Base-by-base conservation (phyloP, 306 rosid species). In the Vigna mungo region DNA sequence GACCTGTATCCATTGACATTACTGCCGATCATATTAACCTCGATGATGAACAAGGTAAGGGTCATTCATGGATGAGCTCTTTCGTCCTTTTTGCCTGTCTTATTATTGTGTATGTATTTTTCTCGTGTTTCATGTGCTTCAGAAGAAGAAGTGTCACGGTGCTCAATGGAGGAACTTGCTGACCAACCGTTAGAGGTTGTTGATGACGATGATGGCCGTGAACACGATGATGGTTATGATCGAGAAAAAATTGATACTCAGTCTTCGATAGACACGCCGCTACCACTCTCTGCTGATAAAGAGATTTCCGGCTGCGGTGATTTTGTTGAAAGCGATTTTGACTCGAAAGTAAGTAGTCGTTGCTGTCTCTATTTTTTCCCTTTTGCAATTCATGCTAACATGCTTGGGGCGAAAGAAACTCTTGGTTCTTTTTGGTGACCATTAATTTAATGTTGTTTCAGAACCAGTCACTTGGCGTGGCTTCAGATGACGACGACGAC, bases 41-140 rank as follows among this genome's bases (percentile, higher is more conserved):
- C 39, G 91, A 88, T 18, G 54, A 46, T 3, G 87, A 70, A 37
- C 63, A 62, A 78, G 91, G 90, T 85, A 65, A 20, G 32, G 2
- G 37, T 71, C 60, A 49, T 85, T 58, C 64, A 66, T 79, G 85
- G 60, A 21, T 21, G 11, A 66, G 21, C 49, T 13, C 16, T 36
- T 23, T 30, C 6, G 47, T 53, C 39, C 1, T 21, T 59, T 71
- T 47, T 44, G 16, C 3, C 2, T 11, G 11, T 14, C 10, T 62
- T 43, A 63, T 67, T 37, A 36, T 54, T 68, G 30, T 72, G 71
- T 73, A 10, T 34, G 72, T 68, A n/a, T 43, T 75, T 34, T 48
- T 80, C 14, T 80, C 69, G 48, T 47, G 69, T 61, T 63, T 32
- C 53, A 14, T 66, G 13, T 32, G 78, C 70, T 27, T 85, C 55